Evolutionary conservation across 495 filamentous ascomycete genomes (phyloP).

Genomic region (Penicillium soppii): DNA sequence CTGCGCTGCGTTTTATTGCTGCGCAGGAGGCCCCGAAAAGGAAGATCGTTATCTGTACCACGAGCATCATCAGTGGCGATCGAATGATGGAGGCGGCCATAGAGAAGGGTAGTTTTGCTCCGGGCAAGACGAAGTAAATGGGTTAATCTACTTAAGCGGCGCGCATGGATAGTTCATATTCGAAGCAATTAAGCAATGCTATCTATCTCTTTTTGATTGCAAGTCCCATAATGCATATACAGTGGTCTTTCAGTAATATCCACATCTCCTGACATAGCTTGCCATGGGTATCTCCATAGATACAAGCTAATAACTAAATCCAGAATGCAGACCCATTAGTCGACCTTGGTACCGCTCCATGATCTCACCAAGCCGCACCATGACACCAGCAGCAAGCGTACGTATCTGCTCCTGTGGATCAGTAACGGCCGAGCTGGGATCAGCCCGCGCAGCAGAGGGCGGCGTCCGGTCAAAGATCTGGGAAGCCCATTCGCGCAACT

Average conservation of each 20-base stretch:
- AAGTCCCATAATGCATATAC: too few species aligned
- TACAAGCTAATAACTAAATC: slow-evolving; percentile 40
- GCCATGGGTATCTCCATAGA: too few species aligned
- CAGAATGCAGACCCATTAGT: slow-evolving; percentile 52
- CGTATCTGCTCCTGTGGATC: slow-evolving; percentile 41
- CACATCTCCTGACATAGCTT: too few species aligned
- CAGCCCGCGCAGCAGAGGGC: slow-evolving; percentile 1
- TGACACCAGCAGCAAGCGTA: slow-evolving; percentile 72
- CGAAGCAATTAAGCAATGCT: neutral
- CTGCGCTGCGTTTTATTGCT: slow-evolving; percentile 87
- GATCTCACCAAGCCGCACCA: slow-evolving; percentile 75
- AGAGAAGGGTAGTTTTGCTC: slow-evolving; percentile 64
- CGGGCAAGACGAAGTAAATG: slow-evolving; percentile 22
- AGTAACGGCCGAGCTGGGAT: slow-evolving; percentile 42
- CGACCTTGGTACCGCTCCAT: slow-evolving; percentile 75
- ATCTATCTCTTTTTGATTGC: too few species aligned
- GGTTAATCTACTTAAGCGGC: slow-evolving; percentile 10
- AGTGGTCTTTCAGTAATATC: too few species aligned
- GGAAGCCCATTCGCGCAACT: slow-evolving; percentile 46
- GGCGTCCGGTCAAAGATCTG: slow-evolving; percentile 63
- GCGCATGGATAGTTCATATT: neutral
- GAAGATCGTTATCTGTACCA: slow-evolving; percentile 89
- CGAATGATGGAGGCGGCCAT: slow-evolving; percentile 86
- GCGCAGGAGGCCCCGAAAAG: slow-evolving; percentile 78
- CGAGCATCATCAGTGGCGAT: slow-evolving; percentile 85